These are phyloP conservation scores for Tylopilus balloui DNA, from an alignment of 768 basidiomycete species.

Conservation along the genomic window DNA sequence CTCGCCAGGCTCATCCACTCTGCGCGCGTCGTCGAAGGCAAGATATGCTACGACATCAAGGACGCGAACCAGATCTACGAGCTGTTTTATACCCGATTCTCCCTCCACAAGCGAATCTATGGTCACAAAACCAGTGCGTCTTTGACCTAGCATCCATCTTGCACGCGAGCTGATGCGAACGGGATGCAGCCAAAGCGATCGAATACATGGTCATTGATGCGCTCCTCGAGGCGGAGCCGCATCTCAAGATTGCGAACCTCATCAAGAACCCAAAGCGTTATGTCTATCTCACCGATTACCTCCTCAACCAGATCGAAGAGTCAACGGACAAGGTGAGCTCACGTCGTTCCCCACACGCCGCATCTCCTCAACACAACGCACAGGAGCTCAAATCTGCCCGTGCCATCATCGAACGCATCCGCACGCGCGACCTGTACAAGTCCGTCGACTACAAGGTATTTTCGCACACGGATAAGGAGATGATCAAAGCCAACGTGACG, in stretches of 20 bases:
- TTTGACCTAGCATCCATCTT: background rate
- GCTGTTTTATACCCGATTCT: constrained; percentile 69
- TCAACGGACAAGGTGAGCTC: constrained; percentile 34
- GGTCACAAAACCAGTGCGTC: constrained; percentile 61
- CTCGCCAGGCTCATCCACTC: constrained; percentile 60
- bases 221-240: constrained; percentile 61
- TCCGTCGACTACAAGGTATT: constrained; percentile 63
- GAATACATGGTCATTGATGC: constrained; percentile 86
- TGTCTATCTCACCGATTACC: constrained; percentile 63
- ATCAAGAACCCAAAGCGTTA: constrained; percentile 57
- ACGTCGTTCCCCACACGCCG: no score
- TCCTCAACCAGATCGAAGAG: constrained; percentile 56
- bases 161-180: background rate
- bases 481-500: constrained; percentile 32
- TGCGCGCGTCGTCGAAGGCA: constrained; percentile 65
- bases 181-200: constrained; percentile 57
- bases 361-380: background rate
- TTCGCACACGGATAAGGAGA: constrained; percentile 27
- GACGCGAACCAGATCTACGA: constrained; percentile 74
- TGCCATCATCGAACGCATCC: constrained; percentile 58
- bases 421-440: constrained; percentile 61
- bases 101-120: constrained; percentile 79
- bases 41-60: constrained; percentile 81
- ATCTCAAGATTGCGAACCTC: constrained; percentile 53
- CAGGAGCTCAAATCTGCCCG: constrained; percentile 60